phyloP scores from a whole-genome alignment of 2,329 filamentous ascomycete species.

The Aspergillus neoniger region DNA sequence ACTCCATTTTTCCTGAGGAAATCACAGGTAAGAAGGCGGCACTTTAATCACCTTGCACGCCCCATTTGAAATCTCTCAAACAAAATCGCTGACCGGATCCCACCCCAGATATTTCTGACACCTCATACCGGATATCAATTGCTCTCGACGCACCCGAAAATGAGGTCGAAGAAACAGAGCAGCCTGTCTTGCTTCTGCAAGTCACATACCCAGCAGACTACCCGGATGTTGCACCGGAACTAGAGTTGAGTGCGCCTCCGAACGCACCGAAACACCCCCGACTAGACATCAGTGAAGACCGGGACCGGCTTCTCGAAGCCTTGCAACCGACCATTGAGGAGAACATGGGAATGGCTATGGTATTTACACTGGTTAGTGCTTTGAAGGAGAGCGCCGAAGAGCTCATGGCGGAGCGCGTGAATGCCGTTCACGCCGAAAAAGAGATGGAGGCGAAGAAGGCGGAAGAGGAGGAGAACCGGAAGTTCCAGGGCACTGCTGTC shows the following conservation, averaged over 20 bases:
- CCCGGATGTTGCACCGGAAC: slow-evolving; percentile 79
- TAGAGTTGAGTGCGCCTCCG: slow-evolving; percentile 75
- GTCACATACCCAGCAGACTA: slow-evolving; percentile 89
- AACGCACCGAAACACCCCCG: slow-evolving; percentile 70
- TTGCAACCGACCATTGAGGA: slow-evolving; percentile 80
- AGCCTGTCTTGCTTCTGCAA: slow-evolving; percentile 73
- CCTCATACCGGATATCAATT: slow-evolving; percentile 83
- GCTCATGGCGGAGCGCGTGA: slow-evolving; percentile 73
- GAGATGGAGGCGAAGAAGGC: slow-evolving; percentile 58
- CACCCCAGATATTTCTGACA: slow-evolving; percentile 77
- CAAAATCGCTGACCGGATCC: slow-evolving; percentile 5
- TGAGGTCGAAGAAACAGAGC: slow-evolving; percentile 62
- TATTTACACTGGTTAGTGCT: slow-evolving; percentile 85
- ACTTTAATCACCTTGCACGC: not conserved
- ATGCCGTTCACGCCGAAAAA: slow-evolving; percentile 57
- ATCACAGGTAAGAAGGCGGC: slow-evolving; percentile 69
- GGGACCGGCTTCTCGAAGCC: slow-evolving; percentile 68
- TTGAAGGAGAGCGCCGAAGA: slow-evolving; percentile 90
- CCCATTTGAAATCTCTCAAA: too few species aligned
- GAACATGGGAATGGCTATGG: slow-evolving; percentile 95
- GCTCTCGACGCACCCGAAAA: slow-evolving; percentile 74
- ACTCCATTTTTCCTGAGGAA: slow-evolving; percentile 97
- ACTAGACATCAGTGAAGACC: slow-evolving; percentile 80
- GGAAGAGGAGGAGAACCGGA: slow-evolving; percentile 92
- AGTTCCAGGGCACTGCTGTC: slow-evolving; percentile 89